phyloP scores from a whole-genome alignment of 441 rosid species.

The Melastoma candidum region DNA sequence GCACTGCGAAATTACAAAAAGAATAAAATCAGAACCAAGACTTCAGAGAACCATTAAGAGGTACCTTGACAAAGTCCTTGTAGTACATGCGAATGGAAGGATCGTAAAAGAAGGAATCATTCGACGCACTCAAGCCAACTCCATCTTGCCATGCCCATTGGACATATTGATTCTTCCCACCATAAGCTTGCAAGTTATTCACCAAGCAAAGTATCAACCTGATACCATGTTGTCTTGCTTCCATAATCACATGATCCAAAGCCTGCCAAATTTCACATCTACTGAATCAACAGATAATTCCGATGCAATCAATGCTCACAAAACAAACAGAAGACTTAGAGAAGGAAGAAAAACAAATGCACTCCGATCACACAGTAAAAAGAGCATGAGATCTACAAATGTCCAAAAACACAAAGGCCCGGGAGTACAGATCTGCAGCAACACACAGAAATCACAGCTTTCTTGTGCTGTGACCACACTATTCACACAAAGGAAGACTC shows the following conservation, averaged over 20 bases:
- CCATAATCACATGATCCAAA: conserved; percentile 36
- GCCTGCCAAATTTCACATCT: conserved; percentile 19
- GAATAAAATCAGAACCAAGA: too few species aligned
- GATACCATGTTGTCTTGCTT: conserved; percentile 30
- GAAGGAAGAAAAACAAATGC: too few species aligned
- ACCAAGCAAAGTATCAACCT: conserved; percentile 41
- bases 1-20: too few species aligned
- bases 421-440: too few species aligned
- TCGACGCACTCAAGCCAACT: conserved; percentile 17
- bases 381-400: too few species aligned
- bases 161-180: conserved; percentile 50
- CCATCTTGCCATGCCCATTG: conserved; percentile 38
- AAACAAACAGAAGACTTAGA: not conserved
- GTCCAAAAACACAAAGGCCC: too few species aligned
- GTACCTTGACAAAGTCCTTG: conserved; percentile 31
- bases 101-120: conserved; percentile 28
- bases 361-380: too few species aligned
- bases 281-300: not conserved
- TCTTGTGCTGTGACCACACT: too few species aligned
- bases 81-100: conserved; percentile 28
- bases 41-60: not conserved
- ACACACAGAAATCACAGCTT: too few species aligned
- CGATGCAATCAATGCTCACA: not conserved
- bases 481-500: too few species aligned
- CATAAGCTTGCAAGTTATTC: conserved; percentile 38